A percentile compares a stretch with the other conserved stretches of the same genome.
Conservation (phyloP, 2,329 filamentous ascomycete species). For the Aspergillus fumigatus region DNA sequence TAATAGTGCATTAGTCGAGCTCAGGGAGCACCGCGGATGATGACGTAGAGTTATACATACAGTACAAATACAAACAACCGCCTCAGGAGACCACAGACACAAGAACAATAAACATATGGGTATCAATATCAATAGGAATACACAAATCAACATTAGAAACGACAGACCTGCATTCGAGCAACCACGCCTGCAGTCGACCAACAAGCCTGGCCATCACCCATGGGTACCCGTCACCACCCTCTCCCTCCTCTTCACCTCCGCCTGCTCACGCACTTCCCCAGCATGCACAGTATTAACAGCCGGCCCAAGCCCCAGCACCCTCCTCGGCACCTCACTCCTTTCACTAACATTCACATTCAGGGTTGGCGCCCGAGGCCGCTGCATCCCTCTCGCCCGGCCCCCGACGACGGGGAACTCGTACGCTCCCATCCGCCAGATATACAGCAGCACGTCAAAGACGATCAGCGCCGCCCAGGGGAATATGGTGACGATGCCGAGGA, state of each 20-base stretch:
- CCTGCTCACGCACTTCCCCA: slow-evolving; percentile 3
- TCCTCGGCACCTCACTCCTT: slow-evolving; percentile 36
- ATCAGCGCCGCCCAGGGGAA: slow-evolving; percentile 60
- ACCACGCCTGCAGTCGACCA: neutral
- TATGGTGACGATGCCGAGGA: slow-evolving; percentile 57
- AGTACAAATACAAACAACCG: neutral
- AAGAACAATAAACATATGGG: slow-evolving; percentile 11
- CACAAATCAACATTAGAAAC: neutral
- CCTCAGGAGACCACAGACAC: neutral
- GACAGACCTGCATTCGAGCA: neutral
- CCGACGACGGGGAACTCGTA: slow-evolving; percentile 59
- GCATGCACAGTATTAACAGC: slow-evolving; percentile 11
- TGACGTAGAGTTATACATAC: neutral
- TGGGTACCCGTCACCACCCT: neutral
- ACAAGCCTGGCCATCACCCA: neutral
- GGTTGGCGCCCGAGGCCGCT: slow-evolving; percentile 58
- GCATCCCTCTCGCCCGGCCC: slow-evolving; percentile 56
- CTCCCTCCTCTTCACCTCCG: slow-evolving; percentile 7
- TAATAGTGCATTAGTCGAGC: neutral
- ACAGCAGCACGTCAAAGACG: slow-evolving; percentile 60
- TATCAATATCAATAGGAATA: slow-evolving; percentile 15
- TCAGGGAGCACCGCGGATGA: neutral
- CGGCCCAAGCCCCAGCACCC: slow-evolving; percentile 26
- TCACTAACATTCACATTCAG: slow-evolving; percentile 50
- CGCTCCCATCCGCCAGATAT: slow-evolving; percentile 53